Percentiles rank a stretch among this genome's conserved stretches.
Evolutionary conservation across 768 basidiomycete species (phyloP).

Genomic region (Calvatia gigantea): DNA sequence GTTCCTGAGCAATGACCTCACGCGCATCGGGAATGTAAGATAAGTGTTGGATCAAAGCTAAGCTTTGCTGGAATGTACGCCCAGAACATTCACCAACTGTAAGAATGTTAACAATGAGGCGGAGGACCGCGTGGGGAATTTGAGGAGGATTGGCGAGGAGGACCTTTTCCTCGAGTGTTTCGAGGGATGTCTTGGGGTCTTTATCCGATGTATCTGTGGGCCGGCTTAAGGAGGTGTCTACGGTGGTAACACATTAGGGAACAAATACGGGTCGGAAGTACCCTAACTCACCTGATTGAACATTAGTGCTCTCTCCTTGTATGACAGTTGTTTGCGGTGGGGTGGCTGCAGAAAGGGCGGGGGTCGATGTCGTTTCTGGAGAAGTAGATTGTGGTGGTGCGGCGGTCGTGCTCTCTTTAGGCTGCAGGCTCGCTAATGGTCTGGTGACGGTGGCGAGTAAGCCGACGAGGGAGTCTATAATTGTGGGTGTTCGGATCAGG

Average conservation of each 20-base stretch:
- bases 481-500: constrained; percentile 80
- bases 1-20: constrained; percentile 85
- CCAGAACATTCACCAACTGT: constrained; percentile 97
- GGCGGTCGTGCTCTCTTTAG: constrained; percentile 24
- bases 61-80: constrained; percentile 91
- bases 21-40: constrained; percentile 86
- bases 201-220: constrained; percentile 12
- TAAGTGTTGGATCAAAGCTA: constrained; percentile 89
- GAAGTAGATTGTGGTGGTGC: not conserved
- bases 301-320: not conserved
- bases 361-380: constrained; percentile 22
- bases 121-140: constrained; percentile 80
- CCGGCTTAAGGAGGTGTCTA: not conserved
- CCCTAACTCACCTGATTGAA: constrained; percentile 7
- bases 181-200: constrained; percentile 24
- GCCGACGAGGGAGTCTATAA: constrained; percentile 90
- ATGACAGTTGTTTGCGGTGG: constrained; percentile 5
- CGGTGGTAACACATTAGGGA: not conserved
- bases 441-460: constrained; percentile 87
- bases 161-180: constrained; percentile 42
- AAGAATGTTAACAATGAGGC: constrained; percentile 92
- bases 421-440: constrained; percentile 65
- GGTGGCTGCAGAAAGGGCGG: constrained; percentile 17
- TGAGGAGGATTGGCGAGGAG: constrained; percentile 74
- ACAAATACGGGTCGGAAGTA: not conserved